Evolutionary conservation across 352 stramenopile genomes (phyloP).

Genomic region (Globisporangium uncinulatum): DNA sequence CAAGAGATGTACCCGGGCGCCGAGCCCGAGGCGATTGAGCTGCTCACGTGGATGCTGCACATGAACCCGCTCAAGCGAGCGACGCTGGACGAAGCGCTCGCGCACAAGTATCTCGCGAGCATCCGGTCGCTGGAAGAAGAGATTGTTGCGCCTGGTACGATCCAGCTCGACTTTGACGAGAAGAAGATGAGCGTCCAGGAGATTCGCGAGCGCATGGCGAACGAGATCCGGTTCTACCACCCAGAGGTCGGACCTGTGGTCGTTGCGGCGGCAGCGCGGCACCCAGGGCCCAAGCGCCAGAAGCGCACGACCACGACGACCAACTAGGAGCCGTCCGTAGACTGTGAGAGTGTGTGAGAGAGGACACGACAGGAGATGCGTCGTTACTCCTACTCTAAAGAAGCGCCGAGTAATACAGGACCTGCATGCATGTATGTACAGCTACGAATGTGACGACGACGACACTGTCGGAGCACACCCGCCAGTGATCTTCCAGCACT

Average conservation of each 20-base stretch:
- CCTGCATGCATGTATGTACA: background rate
- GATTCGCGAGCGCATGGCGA: conserved; percentile 77
- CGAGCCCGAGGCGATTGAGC: conserved; percentile 72
- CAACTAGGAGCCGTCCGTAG: background rate
- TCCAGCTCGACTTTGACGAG: conserved; percentile 83
- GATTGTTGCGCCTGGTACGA: conserved; percentile 75
- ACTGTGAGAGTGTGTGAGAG: background rate
- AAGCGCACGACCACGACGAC: conserved; percentile 4
- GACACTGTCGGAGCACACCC: conserved; percentile 29
- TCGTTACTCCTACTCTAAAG: background rate
- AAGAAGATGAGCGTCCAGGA: conserved; percentile 78
- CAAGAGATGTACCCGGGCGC: conserved; percentile 83
- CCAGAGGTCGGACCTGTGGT: conserved; percentile 20
- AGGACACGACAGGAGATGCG: background rate
- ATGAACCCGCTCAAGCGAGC: conserved; percentile 83
- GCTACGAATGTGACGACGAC: background rate
- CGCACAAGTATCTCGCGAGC: conserved; percentile 80
- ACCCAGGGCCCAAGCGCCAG: conserved; percentile 15
- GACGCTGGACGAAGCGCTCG: conserved; percentile 73
- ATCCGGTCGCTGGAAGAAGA: conserved; percentile 85
- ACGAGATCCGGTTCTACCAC: conserved; percentile 78
- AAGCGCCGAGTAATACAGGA: background rate
- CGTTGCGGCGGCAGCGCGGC: background rate
- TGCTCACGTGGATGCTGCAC: conserved; percentile 80
- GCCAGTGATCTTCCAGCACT: conserved; percentile 65